A percentile compares a stretch with the other conserved stretches of the same genome.
Evolutionary conservation across 768 basidiomycete genomes (phyloP).

Genomic region (Coprinopsis cinerea): DNA sequence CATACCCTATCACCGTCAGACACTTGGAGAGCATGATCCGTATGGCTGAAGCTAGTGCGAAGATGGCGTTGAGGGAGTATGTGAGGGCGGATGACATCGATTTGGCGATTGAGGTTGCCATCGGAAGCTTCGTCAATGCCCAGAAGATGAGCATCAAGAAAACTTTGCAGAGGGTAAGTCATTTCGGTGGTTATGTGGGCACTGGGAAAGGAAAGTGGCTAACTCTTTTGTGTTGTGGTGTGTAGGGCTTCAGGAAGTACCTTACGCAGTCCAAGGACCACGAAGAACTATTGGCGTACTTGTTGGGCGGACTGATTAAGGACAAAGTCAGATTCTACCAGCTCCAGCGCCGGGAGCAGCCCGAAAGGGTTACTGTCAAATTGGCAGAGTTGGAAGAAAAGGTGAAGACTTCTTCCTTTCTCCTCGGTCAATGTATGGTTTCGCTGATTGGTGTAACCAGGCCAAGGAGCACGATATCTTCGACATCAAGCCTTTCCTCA

Average conservation of each 20-base stretch:
- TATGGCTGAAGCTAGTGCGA: constrained; percentile 97
- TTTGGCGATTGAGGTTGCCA: constrained; percentile 91
- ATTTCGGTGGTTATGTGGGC: background rate
- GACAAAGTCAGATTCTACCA: constrained; percentile 85
- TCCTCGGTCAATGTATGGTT: background rate
- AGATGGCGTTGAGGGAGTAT: constrained; percentile 96
- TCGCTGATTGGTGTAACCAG: constrained; percentile 32
- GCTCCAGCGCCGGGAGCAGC: constrained; percentile 70
- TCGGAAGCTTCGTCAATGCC: constrained; percentile 91
- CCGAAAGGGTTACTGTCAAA: constrained; percentile 70
- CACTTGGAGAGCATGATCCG: constrained; percentile 99
- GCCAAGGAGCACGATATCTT: constrained; percentile 97
- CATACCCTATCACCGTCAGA: constrained; percentile 96
- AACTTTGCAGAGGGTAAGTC: constrained; percentile 84
- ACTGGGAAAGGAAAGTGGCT: background rate
- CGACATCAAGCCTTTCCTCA: constrained; percentile 81
- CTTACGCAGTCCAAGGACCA: constrained; percentile 93
- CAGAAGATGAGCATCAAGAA: constrained; percentile 99
- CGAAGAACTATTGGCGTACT: constrained; percentile 91
- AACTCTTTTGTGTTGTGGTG: constrained; percentile 6
- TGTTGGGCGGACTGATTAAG: constrained; percentile 90
- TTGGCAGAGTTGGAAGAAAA: constrained; percentile 80
- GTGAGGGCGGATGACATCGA: constrained; percentile 96
- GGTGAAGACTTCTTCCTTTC: constrained; percentile 38
- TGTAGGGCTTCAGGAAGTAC: constrained; percentile 93